Evolutionary conservation across 768 basidiomycete genomes (phyloP).

Genomic region (Gyrodon lividus): DNA sequence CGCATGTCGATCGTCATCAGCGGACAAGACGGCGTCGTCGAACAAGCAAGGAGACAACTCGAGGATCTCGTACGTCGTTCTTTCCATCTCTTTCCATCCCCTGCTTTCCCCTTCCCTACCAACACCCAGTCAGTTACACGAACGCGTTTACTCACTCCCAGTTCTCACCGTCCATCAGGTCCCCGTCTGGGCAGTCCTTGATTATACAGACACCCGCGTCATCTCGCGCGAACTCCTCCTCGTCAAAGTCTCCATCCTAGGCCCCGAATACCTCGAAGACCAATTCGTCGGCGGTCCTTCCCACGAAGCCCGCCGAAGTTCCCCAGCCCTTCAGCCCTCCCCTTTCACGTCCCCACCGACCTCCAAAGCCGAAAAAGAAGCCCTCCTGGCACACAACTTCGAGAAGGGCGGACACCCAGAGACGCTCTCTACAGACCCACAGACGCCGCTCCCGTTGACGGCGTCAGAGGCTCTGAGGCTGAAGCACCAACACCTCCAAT

Average conservation of each 20-base stretch:
- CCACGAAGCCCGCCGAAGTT: constrained; percentile 62
- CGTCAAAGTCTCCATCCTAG: constrained; percentile 95
- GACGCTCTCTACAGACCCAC: constrained; percentile 11
- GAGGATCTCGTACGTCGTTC: constrained; percentile 81
- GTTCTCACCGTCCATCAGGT: constrained; percentile 51
- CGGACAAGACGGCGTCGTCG: constrained; percentile 96
- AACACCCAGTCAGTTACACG: neutral
- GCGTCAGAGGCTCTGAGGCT: constrained; percentile 84
- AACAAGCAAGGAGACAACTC: constrained; percentile 93
- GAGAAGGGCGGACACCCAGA: constrained; percentile 55
- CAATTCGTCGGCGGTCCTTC: constrained; percentile 85
- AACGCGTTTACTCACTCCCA: neutral
- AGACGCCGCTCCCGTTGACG: constrained; percentile 49
- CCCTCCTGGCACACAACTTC: constrained; percentile 72
- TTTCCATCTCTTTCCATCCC: neutral
- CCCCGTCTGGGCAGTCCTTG: constrained; percentile 98
- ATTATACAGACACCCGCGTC: constrained; percentile 90
- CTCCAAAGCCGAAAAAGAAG: constrained; percentile 69
- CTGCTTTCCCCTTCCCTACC: neutral
- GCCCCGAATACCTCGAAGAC: constrained; percentile 94
- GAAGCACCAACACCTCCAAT: constrained; percentile 87
- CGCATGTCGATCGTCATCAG: constrained; percentile 97
- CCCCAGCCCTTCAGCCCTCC: constrained; percentile 7
- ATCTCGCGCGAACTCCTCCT: constrained; percentile 94
- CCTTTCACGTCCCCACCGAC: constrained; percentile 22